These are phyloP conservation scores for Sclerotinia minor DNA, from an alignment of 2,329 filamentous ascomycete species.

Conservation along the genomic window DNA sequence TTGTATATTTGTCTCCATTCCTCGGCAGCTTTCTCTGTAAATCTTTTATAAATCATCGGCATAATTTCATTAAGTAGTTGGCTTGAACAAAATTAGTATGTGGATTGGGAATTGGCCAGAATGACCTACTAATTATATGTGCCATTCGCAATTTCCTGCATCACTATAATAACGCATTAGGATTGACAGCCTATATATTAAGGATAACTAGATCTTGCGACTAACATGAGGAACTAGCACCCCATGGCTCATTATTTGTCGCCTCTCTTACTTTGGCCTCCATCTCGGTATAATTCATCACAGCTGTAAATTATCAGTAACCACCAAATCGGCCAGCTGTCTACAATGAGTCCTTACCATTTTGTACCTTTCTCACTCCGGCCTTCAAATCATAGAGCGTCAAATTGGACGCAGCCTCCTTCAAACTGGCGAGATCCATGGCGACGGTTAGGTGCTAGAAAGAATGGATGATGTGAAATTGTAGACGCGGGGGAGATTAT, in stretches of 20 bases:
- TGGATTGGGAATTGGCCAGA: conserved; percentile 50
- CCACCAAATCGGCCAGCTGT: conserved; percentile 32
- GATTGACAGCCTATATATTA: background rate
- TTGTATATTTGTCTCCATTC: conserved; percentile 99
- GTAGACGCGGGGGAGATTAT: conserved; percentile 24
- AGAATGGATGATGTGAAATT: conserved; percentile 16
- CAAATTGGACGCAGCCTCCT: conserved; percentile 70
- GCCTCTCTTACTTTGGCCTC: conserved; percentile 85
- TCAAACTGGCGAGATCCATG: conserved; percentile 69
- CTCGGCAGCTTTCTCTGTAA: conserved; percentile 96
- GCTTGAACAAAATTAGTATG: conserved; percentile 49
- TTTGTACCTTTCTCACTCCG: conserved; percentile 73
- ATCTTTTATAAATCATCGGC: conserved; percentile 99
- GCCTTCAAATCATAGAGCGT: conserved; percentile 75
- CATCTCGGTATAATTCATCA: conserved; percentile 80
- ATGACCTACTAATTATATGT: conserved; percentile 92
- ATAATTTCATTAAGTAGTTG: conserved; percentile 98
- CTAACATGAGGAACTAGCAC: conserved; percentile 29
- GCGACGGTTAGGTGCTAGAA: conserved; percentile 17
- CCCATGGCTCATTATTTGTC: conserved; percentile 99
- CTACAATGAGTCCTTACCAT: conserved; percentile 56
- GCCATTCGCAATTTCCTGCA: conserved; percentile 98
- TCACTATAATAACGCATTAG: conserved; percentile 44
- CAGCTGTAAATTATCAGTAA: conserved; percentile 51
- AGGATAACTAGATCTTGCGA: conserved; percentile 17